Percentiles rank a stretch among this genome's conserved stretches.
phyloP scores from a whole-genome alignment of 179 eudicot species.

The Pouteria campechiana region DNA sequence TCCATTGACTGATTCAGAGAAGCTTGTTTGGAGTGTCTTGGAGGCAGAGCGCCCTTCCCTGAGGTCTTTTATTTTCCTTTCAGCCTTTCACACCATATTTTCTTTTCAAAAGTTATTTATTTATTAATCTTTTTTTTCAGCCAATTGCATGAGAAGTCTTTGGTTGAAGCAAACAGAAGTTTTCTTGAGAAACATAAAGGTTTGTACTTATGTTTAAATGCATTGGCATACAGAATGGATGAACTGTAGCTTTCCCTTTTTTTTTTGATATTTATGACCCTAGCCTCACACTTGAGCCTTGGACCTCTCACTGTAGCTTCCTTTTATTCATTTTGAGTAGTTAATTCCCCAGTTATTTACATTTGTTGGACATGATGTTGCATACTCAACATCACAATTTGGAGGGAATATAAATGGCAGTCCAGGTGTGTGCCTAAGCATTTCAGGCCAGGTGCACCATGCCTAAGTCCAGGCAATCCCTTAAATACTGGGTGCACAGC shows the following conservation, averaged over 20 bases:
- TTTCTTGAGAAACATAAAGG: conserved; percentile 86
- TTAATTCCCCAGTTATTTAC: too few species aligned
- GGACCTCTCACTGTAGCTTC: neutral
- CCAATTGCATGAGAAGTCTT: conserved; percentile 67
- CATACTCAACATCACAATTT: too few species aligned
- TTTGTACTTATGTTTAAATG: too few species aligned
- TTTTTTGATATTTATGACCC: neutral
- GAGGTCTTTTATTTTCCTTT: conserved; percentile 28
- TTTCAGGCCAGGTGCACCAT: too few species aligned
- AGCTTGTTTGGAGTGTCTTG: conserved; percentile 67
- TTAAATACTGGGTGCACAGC: too few species aligned
- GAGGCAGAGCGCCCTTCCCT: conserved; percentile 77
- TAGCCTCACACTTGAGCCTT: neutral
- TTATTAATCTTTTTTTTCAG: conserved; percentile 22
- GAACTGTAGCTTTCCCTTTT: conserved; percentile 2
- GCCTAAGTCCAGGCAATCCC: too few species aligned
- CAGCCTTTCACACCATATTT: neutral
- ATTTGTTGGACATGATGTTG: too few species aligned
- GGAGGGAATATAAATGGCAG: too few species aligned
- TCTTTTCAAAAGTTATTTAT: neutral
- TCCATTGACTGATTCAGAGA: conserved; percentile 69
- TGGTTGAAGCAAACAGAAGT: conserved; percentile 52
- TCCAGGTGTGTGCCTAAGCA: too few species aligned
- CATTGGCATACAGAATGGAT: too few species aligned
- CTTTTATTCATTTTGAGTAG: too few species aligned